A percentile compares a stretch with the other conserved stretches of the same genome.
These are phyloP conservation scores for Naganishia antarctica DNA, from an alignment of 768 basidiomycete genomes.

Conservation along the genomic window DNA sequence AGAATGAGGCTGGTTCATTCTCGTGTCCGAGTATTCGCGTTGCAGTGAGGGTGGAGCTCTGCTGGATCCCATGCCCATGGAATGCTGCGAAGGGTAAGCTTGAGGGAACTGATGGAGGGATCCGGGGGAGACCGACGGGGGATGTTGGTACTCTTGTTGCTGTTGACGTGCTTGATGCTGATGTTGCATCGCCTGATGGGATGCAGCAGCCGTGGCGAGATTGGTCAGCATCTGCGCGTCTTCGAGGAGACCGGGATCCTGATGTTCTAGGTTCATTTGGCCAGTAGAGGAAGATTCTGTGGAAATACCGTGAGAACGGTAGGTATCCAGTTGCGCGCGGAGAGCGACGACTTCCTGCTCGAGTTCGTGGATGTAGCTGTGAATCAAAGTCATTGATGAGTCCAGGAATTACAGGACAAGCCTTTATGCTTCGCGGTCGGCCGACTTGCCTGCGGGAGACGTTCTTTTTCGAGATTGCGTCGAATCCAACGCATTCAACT, in stretches of 20 bases:
- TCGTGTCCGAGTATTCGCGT: slow-evolving; percentile 2
- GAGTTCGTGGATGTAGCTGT: slow-evolving; percentile 48
- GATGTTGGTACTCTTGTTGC: slow-evolving; percentile 6
- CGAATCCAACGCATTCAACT: slow-evolving; percentile 51
- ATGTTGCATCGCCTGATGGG: slow-evolving; percentile 12
- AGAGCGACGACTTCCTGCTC: slow-evolving; percentile 49
- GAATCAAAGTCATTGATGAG: not conserved
- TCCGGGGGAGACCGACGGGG: slow-evolving; percentile 3
- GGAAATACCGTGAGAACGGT: not conserved
- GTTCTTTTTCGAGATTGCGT: slow-evolving; percentile 50
- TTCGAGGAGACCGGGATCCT: slow-evolving; percentile 2
- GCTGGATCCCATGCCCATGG: not conserved
- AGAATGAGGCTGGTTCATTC: not conserved
- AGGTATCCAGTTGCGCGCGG: slow-evolving; percentile 39
- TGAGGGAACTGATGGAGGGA: not conserved
- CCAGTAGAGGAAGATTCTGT: not conserved
- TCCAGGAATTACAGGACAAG: not conserved
- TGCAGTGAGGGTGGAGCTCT: not conserved
- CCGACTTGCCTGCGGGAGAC: slow-evolving; percentile 47
- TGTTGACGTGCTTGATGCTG: not conserved
- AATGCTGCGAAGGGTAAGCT: not conserved
- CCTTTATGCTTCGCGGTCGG: not conserved
- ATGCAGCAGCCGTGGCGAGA: slow-evolving; percentile 11
- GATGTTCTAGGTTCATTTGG: slow-evolving; percentile 1
- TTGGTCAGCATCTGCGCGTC: slow-evolving; percentile 18